Evolutionary conservation across 2,329 filamentous ascomycete species (phyloP).

Genomic region (Penicillium sclerotiorum): DNA sequence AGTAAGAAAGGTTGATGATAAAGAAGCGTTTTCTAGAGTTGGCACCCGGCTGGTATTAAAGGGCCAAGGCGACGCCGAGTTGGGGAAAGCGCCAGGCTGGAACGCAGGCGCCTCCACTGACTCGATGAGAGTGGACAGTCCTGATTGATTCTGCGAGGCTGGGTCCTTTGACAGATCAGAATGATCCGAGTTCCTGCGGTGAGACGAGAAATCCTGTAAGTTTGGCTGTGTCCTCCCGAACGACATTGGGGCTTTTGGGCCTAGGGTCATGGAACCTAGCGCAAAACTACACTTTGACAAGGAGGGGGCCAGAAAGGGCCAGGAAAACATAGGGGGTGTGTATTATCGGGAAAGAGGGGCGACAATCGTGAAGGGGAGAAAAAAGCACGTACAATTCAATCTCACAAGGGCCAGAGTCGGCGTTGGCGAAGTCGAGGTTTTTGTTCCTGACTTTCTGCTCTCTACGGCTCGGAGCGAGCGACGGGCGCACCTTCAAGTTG

Average conservation of each 20-base stretch:
- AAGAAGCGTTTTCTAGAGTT: slow-evolving; percentile 4
- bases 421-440: slow-evolving; percentile 11
- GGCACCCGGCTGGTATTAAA: slow-evolving; percentile 10
- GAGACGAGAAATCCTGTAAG: slow-evolving; percentile 23
- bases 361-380: slow-evolving; percentile 1
- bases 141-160: slow-evolving; percentile 11
- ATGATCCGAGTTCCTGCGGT: slow-evolving; percentile 17
- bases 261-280: slow-evolving; percentile 21
- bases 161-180: slow-evolving; percentile 13
- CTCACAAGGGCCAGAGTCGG: neutral
- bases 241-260: slow-evolving; percentile 22
- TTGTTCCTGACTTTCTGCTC: slow-evolving; percentile 7
- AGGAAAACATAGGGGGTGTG: slow-evolving; percentile 12
- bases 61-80: slow-evolving; percentile 14
- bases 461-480: slow-evolving; percentile 9
- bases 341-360: slow-evolving; percentile 5
- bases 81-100: slow-evolving; percentile 13
- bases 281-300: slow-evolving; percentile 13
- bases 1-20: slow-evolving; percentile 6
- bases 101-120: slow-evolving; percentile 18
- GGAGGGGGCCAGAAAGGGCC: slow-evolving; percentile 13
- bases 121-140: slow-evolving; percentile 13
- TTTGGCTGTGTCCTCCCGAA: slow-evolving; percentile 17
- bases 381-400: slow-evolving; percentile 2
- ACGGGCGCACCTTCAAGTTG: slow-evolving; percentile 15